Evolutionary conservation across 2,329 filamentous ascomycete genomes (phyloP), one percentile per base, ranked within the genome.

Genomic region (Cladophialophora exuberans): DNA sequence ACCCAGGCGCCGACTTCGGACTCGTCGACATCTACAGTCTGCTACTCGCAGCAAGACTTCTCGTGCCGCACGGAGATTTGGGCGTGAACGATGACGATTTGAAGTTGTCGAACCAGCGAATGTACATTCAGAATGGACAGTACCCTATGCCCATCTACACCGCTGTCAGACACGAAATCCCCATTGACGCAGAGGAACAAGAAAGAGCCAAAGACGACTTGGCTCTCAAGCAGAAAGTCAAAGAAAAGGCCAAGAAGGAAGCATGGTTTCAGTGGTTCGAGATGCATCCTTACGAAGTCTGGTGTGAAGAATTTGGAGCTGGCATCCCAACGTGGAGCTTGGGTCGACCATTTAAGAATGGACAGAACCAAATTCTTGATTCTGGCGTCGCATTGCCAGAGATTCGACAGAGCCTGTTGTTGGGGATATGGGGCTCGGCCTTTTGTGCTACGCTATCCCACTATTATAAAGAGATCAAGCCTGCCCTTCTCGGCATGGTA

Each of bases 231-330:
- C 72, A 70, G 57, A 69, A 65, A 57, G 65, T 72, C 2, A 74
- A 78, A 56, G 75, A 72, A 31, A 74, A 78, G 54, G 77, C 80
- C 3, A 73, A 72, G 51, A 73, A 80, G 56, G 88, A 95, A 66
- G 81, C 90, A 2, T 97, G 92, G 89, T 99, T 97, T 65, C 93
- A 99, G 66, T 97, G 94, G 93, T 97, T 94, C 64, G 94, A 99
- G 67, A 88, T 93, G 65, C 95, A 90, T 0, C 93, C 93, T 0
- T 97, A 95, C 67, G 93, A 97, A 69, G 87, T 97, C 69, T 97
- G 94, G 71, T 96, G 91, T 64, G 93, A 97, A 71, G 93, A 97
- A 67, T 86, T 96, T 46, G 82, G 82, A 20, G 91, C 93, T 2
- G 93, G 94, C 2, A 97, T 99, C 57, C 94, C 94, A 0, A 96